These are phyloP conservation scores for Kluyveromyces dobzhanskii DNA, from an alignment of 805 yeast genomes.

Conservation along the genomic window DNA sequence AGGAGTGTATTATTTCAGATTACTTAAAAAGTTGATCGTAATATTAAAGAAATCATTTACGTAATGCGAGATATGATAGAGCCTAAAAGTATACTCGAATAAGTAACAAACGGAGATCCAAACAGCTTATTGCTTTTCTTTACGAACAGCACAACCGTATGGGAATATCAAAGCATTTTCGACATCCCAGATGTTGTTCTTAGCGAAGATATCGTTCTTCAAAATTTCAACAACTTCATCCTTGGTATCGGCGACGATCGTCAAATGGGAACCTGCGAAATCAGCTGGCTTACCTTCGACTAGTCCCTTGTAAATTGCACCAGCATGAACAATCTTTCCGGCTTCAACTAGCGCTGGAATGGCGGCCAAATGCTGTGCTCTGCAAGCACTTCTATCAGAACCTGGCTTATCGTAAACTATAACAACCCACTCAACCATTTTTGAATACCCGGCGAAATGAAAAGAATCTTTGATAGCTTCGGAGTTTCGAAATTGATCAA, in stretches of 20 bases:
- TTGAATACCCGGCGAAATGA: too few relatives aligned
- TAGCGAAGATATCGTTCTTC: slow-evolving; percentile 53
- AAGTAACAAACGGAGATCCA: too few relatives aligned
- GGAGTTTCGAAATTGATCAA: too few relatives aligned
- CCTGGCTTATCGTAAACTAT: slow-evolving; percentile 64
- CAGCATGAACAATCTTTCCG: slow-evolving; percentile 41
- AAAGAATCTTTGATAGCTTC: background rate
- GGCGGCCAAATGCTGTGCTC: slow-evolving; percentile 45
- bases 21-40: too few relatives aligned
- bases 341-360: slow-evolving; percentile 36
- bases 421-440: slow-evolving; percentile 57
- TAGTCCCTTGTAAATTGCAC: slow-evolving; percentile 43
- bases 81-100: too few relatives aligned
- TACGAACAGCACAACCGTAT: slow-evolving; percentile 38
- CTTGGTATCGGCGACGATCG: slow-evolving; percentile 52
- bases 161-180: slow-evolving; percentile 54
- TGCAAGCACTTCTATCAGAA: slow-evolving; percentile 43
- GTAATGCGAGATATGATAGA: too few relatives aligned
- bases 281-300: slow-evolving; percentile 36
- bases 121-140: slow-evolving; percentile 29
- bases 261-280: slow-evolving; percentile 64
- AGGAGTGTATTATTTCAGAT: too few relatives aligned
- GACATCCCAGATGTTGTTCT: slow-evolving; percentile 70
- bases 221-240: slow-evolving; percentile 60
- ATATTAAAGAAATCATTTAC: too few relatives aligned